Conservation (phyloP, 495 filamentous ascomycete genomes). For the Haplographium delicatum region DNA sequence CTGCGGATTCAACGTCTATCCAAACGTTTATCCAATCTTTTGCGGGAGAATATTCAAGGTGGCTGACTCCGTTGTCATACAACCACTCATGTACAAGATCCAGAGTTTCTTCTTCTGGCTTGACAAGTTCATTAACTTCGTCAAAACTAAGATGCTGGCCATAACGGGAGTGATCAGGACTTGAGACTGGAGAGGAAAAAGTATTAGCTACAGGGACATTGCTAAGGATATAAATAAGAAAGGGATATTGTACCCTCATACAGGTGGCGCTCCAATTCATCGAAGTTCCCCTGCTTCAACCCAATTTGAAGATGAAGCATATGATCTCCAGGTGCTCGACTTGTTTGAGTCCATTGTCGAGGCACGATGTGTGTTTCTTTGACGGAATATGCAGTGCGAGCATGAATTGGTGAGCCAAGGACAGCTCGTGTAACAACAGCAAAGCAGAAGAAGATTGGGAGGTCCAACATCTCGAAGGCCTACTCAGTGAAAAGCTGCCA, state of each 20-base stretch:
- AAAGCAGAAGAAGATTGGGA: constrained; percentile 20
- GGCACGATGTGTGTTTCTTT: constrained; percentile 49
- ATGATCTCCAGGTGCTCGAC: constrained; percentile 33
- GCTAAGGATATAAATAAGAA: not conserved
- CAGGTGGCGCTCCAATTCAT: constrained; percentile 42
- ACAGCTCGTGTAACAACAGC: constrained; percentile 25
- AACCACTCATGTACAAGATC: constrained; percentile 45
- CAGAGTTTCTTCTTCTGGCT: constrained; percentile 37
- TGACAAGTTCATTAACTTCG: constrained; percentile 25
- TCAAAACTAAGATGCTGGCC: constrained; percentile 40
- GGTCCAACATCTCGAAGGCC: not conserved
- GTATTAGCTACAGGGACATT: not conserved
- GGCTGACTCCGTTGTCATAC: constrained; percentile 37
- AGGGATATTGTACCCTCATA: constrained; percentile 35
- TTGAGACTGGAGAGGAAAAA: constrained; percentile 25
- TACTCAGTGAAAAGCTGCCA: not conserved
- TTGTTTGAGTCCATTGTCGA: constrained; percentile 38
- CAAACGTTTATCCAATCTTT: constrained; percentile 46
- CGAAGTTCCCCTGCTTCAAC: constrained; percentile 44
- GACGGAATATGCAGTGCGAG: constrained; percentile 38
- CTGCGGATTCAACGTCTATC: constrained; percentile 45
- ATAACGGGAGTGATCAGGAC: constrained; percentile 36
- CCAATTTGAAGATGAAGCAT: constrained; percentile 45
- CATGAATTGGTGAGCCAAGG: constrained; percentile 24
- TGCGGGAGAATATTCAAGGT: constrained; percentile 41